Base-by-base conservation (phyloP, 768 basidiomycete genomes). In the Leccinum obscurum region DNA sequence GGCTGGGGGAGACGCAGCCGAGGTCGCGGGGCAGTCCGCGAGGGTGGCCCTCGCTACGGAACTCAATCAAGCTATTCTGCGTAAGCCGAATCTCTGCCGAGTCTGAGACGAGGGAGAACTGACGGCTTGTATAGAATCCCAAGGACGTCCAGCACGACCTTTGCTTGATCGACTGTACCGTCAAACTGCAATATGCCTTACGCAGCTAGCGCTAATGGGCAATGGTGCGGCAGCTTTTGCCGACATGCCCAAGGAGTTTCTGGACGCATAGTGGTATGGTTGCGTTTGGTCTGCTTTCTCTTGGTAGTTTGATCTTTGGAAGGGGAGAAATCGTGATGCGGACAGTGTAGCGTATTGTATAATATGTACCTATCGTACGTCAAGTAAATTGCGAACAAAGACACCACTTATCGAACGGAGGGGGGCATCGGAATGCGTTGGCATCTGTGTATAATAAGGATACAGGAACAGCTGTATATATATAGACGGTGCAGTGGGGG, bases 191-290 rank as follows among this genome's bases (percentile, higher is more conserved):
- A 85, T 85, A 22, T 85, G 84, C 64, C 76, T 94, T 20, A 76
- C 79, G n/a, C 85, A 92, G 64, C 83, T 94, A 13, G 92, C 87
- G 6, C 69, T 89, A 48, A 70, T 85, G 62, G 91, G 92, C 11
- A 82, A 84, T 11, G 93, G 92, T 13, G 76, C 83, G 32, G 93
- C 93, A 32, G 90, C 90, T 17, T 92, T 90, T 71, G 89, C 88
- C 15, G 92, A 94, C 66, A 82, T 92, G 78, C 77, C 81, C 30
- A 86, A 82, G 66, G 92, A 93, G 67, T 82, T 93, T 64, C 72
- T 92, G 57, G 85, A 89, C 41, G 73, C 61, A 24, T 81, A 64
- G 69, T 17, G 17, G 11, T 37, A 6, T 46, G 37, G 15, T 7
- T 15, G 13, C 5, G 34, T 35, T 35, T 35, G 17, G 17, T 17